Evolutionary conservation across 805 yeast species (phyloP).

Genomic region (Jamesozyma lodderae): DNA sequence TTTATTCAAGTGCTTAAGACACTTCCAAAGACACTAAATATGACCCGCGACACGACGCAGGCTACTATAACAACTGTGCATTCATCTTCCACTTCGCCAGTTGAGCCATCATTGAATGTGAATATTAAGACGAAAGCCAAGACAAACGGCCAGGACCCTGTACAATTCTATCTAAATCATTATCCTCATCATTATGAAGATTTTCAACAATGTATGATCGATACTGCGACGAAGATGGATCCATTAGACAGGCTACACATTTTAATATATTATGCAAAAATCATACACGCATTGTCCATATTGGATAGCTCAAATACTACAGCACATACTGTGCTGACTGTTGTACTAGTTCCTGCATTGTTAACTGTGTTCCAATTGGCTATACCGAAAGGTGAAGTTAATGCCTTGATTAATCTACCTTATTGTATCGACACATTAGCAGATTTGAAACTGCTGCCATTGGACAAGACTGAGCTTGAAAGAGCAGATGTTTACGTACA

Average conservation of each 20-base stretch:
- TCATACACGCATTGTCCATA: constrained; percentile 9
- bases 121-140: constrained; percentile 35
- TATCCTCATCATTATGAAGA: constrained; percentile 28
- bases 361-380: neutral
- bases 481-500: constrained; percentile 17
- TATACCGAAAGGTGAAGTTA: constrained; percentile 2
- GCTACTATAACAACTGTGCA: constrained; percentile 32
- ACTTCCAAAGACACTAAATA: constrained; percentile 43
- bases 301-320: neutral
- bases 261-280: constrained; percentile 12
- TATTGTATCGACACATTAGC: neutral
- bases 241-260: constrained; percentile 25
- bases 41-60: neutral
- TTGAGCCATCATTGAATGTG: no score
- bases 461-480: no score
- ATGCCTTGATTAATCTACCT: constrained; percentile 2
- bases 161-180: constrained; percentile 23
- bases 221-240: constrained; percentile 24
- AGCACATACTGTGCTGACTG: neutral
- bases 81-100: no score
- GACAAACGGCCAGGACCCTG: constrained; percentile 45
- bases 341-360: constrained; percentile 3
- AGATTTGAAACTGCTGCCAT: no score
- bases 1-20: constrained; percentile 57
- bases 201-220: constrained; percentile 29